A percentile compares a stretch with the other conserved stretches of the same genome.
phyloP scores from a whole-genome alignment of 2,329 filamentous ascomycete species.

The Aspergillus sp. region DNA sequence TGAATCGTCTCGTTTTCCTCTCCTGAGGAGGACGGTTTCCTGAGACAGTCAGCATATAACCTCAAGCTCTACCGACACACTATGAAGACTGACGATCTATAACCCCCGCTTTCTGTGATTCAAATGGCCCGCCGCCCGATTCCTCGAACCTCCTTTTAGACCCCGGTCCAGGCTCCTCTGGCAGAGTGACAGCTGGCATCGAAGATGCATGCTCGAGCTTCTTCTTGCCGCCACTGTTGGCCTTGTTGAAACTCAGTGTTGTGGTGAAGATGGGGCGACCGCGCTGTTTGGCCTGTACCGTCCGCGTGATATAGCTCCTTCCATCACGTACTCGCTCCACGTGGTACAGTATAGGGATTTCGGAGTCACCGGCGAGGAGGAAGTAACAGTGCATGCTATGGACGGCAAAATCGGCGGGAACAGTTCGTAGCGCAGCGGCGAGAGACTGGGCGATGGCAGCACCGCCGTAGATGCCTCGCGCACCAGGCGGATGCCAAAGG shows the following conservation, averaged over 20 bases:
- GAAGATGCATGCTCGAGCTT: constrained; percentile 66
- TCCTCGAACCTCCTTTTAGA: constrained; percentile 31
- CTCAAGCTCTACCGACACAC: background rate
- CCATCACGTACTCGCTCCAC: constrained; percentile 93
- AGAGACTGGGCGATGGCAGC: constrained; percentile 91
- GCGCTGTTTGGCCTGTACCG: constrained; percentile 89
- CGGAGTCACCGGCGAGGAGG: constrained; percentile 81
- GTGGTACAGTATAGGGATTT: constrained; percentile 88
- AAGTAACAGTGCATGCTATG: constrained; percentile 99
- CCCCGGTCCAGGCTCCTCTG: constrained; percentile 34
- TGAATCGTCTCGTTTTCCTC: constrained; percentile 64
- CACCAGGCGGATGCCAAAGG: constrained; percentile 88
- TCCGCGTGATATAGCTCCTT: constrained; percentile 84
- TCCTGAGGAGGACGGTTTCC: constrained; percentile 55
- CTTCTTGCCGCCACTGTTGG: constrained; percentile 54
- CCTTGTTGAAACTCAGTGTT: constrained; percentile 82
- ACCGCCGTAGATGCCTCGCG: constrained; percentile 90
- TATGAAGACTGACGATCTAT: constrained; percentile 50
- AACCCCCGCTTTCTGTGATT: constrained; percentile 59
- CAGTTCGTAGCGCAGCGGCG: constrained; percentile 82
- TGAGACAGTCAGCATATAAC: constrained; percentile 21
- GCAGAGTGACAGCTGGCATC: constrained; percentile 57
- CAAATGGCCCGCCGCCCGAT: constrained; percentile 54
- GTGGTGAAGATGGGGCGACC: constrained; percentile 93
- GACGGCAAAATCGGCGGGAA: constrained; percentile 74